These are phyloP conservation scores for Wilhelminamyces savonicus DNA, from an alignment of 805 yeast species.

Conservation along the genomic window DNA sequence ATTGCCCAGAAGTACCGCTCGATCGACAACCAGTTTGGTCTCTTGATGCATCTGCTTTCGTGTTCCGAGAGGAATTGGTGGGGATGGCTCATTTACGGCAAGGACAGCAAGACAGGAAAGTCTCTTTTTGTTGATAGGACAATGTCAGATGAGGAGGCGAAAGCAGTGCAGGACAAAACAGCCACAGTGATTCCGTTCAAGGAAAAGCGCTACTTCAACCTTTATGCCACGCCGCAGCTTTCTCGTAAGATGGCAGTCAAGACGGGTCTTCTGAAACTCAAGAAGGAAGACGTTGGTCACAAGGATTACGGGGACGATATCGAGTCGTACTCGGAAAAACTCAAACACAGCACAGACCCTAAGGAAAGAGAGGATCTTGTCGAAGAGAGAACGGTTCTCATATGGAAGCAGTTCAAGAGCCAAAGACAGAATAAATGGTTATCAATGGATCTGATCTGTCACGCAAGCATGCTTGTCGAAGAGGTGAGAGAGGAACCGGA, in stretches of 20 bases:
- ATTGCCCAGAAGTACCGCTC: constrained; percentile 13
- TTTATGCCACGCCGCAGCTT: constrained; percentile 37
- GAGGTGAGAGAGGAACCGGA: constrained; percentile 1
- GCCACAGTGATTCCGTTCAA: constrained; percentile 20
- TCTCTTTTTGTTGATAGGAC: constrained; percentile 19
- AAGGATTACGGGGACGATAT: constrained; percentile 5
- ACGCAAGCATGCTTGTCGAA: not conserved
- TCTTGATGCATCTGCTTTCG: constrained; percentile 19
- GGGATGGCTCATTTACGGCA: constrained; percentile 34
- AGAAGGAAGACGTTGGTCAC: constrained; percentile 5
- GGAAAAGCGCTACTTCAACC: constrained; percentile 32
- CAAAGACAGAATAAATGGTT: constrained; percentile 20
- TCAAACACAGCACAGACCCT: constrained; percentile 6
- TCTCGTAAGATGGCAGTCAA: constrained; percentile 31
- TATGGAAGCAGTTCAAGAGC: constrained; percentile 27
- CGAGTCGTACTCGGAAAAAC: constrained; percentile 4
- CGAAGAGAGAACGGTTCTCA: constrained; percentile 21
- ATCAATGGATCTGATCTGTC: no score
- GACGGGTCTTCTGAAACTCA: constrained; percentile 25
- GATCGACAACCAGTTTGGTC: constrained; percentile 20
- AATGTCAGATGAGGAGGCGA: constrained; percentile 16
- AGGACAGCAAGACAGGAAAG: constrained; percentile 23
- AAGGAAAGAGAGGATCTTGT: constrained; percentile 6
- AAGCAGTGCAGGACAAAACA: constrained; percentile 10
- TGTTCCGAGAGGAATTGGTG: constrained; percentile 31